Percentiles rank a stretch among this genome's conserved stretches.
Conservation (phyloP, 768 basidiomycete genomes). For the Clathrus columnatus region DNA sequence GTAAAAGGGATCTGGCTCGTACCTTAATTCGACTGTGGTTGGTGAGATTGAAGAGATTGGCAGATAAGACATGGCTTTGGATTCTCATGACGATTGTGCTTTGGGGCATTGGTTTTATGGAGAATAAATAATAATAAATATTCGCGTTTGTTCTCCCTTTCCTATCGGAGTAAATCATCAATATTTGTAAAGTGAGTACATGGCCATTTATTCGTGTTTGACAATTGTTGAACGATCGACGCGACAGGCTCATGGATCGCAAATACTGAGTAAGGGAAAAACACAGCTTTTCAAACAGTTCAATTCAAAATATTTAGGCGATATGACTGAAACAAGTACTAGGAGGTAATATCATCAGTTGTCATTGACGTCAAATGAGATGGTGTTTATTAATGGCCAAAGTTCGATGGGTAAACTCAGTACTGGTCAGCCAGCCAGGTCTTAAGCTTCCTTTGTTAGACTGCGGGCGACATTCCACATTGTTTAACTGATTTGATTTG, state of each 20-base stretch:
- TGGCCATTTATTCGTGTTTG: neutral
- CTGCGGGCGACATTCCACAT: neutral
- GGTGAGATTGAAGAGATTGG: constrained; percentile 44
- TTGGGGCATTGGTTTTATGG: neutral
- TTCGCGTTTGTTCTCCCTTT: neutral
- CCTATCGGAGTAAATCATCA: neutral
- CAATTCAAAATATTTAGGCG: too few relatives aligned
- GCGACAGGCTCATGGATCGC: neutral
- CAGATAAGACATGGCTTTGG: constrained; percentile 8
- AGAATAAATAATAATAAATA: neutral
- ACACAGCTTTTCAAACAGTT: too few relatives aligned
- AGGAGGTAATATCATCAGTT: too few relatives aligned
- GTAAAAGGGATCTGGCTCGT: constrained; percentile 56
- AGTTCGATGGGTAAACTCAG: too few relatives aligned
- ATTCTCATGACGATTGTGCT: constrained; percentile 4
- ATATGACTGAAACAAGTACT: too few relatives aligned
- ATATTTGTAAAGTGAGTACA: neutral
- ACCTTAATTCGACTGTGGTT: constrained; percentile 60
- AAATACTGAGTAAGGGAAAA: neutral
- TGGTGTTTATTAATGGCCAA: too few relatives aligned
- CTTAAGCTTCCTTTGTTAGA: neutral
- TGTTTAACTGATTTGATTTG: too few relatives aligned
- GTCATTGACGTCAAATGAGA: too few relatives aligned
- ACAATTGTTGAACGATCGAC: neutral
- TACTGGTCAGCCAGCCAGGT: neutral